Conservation (phyloP, 768 basidiomycete genomes). For the Tulasnella sp. region DNA sequence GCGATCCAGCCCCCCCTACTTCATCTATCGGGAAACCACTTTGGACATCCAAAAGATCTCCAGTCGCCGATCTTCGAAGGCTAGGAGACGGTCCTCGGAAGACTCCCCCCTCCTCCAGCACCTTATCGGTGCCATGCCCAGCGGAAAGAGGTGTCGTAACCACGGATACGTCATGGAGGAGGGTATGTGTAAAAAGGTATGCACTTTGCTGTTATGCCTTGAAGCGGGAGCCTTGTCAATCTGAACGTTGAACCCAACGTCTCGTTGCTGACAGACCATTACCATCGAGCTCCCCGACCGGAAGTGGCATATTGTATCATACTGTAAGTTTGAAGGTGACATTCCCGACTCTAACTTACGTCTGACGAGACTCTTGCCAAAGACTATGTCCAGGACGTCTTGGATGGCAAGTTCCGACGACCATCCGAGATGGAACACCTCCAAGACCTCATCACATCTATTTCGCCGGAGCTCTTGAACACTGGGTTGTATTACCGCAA, state of each 20-base stretch:
- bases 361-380: background rate
- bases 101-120: background rate
- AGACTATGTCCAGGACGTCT: conserved; percentile 15
- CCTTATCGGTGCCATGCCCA: background rate
- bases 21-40: conserved; percentile 3
- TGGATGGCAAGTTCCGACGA: background rate
- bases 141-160: background rate
- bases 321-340: background rate
- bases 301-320: conserved; percentile 4
- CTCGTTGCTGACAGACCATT: background rate
- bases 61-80: background rate
- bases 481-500: background rate
- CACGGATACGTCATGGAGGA: background rate
- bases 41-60: background rate
- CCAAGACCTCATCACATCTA: background rate
- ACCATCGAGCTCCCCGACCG: background rate
- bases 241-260: background rate
- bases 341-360: no score
- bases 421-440: background rate
- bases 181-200: background rate
- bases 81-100: background rate
- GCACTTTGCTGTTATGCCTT: background rate
- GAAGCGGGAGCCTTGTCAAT: background rate
- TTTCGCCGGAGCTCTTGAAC: background rate
- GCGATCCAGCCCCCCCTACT: background rate